phyloP scores from a whole-genome alignment of 495 filamentous ascomycete genomes.

The Penicillium atrosanguineum region DNA sequence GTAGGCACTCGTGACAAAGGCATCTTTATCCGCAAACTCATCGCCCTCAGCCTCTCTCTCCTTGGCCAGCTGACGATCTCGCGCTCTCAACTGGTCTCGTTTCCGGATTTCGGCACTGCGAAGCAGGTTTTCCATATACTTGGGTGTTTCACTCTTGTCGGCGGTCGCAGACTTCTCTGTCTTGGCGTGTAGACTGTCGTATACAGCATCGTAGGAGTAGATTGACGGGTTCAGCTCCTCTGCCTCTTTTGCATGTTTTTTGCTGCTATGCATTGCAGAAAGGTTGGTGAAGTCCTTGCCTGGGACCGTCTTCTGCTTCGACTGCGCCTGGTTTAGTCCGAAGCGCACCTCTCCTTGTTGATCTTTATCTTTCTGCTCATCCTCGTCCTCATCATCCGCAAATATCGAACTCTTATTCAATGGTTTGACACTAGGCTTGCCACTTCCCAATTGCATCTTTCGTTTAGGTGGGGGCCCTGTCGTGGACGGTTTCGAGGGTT shows the following conservation, averaged over 20 bases:
- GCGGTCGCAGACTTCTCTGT: slow-evolving; percentile 24
- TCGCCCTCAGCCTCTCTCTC: slow-evolving; percentile 94
- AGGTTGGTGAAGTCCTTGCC: slow-evolving; percentile 44
- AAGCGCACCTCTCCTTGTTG: slow-evolving; percentile 17
- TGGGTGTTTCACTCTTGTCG: slow-evolving; percentile 47
- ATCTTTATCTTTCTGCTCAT: slow-evolving; percentile 23
- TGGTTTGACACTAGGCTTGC: slow-evolving; percentile 33
- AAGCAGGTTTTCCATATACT: slow-evolving; percentile 81
- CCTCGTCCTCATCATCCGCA: slow-evolving; percentile 39
- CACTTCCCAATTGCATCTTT: slow-evolving; percentile 29
- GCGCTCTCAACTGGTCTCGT: slow-evolving; percentile 81
- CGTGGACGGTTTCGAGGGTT: slow-evolving; percentile 11
- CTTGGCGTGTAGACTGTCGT: slow-evolving; percentile 51
- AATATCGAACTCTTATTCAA: slow-evolving; percentile 43
- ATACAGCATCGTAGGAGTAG: slow-evolving; percentile 57
- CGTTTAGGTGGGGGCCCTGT: slow-evolving; percentile 33
- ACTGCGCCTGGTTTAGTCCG: slow-evolving; percentile 19
- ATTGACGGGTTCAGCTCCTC: slow-evolving; percentile 50
- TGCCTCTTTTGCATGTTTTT: slow-evolving; percentile 46
- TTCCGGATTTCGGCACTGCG: slow-evolving; percentile 83
- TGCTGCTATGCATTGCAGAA: slow-evolving; percentile 47
- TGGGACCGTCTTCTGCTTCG: slow-evolving; percentile 10
- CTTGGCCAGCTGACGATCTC: slow-evolving; percentile 79
- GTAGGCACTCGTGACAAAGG: slow-evolving; percentile 95
- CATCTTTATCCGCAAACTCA: slow-evolving; percentile 91